phyloP scores from a whole-genome alignment of 1,284 basidiomycete genomes.

The Inonotus obliquus region DNA sequence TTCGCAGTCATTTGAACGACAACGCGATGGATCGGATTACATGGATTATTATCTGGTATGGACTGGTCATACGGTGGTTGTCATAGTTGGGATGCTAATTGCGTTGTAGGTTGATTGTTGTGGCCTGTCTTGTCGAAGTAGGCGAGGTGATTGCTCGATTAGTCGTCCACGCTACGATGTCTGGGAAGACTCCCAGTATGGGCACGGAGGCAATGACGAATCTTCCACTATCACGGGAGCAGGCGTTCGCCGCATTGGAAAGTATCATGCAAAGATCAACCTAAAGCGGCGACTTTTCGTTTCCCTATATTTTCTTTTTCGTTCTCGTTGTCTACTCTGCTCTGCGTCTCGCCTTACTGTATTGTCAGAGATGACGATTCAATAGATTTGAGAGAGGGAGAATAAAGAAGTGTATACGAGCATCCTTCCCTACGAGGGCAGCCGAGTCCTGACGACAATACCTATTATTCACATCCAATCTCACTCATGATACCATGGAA shows the following conservation, averaged over 20 bases:
- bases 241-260: constrained; percentile 38
- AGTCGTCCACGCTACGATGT: constrained; percentile 56
- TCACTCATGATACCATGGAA: too few species aligned
- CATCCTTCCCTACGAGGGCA: too few species aligned
- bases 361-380: not conserved
- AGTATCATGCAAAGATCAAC: constrained; percentile 27
- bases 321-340: not conserved
- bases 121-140: constrained; percentile 79
- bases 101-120: constrained; percentile 89
- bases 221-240: constrained; percentile 35
- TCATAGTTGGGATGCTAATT: too few species aligned
- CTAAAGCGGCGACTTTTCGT: not conserved
- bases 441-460: too few species aligned
- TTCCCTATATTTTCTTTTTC: not conserved
- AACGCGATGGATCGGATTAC: constrained; percentile 91
- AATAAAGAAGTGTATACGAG: too few species aligned
- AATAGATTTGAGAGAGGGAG: too few species aligned
- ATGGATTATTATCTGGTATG: constrained; percentile 90
- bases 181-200: constrained; percentile 21
- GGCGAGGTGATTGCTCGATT: constrained; percentile 85
- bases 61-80: not conserved
- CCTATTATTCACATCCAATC: too few species aligned
- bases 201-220: constrained; percentile 27
- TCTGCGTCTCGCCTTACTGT: not conserved
- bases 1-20: constrained; percentile 91